Conservation (phyloP, 2,329 filamentous ascomycete genomes). For the Stylonectria norvegica region DNA sequence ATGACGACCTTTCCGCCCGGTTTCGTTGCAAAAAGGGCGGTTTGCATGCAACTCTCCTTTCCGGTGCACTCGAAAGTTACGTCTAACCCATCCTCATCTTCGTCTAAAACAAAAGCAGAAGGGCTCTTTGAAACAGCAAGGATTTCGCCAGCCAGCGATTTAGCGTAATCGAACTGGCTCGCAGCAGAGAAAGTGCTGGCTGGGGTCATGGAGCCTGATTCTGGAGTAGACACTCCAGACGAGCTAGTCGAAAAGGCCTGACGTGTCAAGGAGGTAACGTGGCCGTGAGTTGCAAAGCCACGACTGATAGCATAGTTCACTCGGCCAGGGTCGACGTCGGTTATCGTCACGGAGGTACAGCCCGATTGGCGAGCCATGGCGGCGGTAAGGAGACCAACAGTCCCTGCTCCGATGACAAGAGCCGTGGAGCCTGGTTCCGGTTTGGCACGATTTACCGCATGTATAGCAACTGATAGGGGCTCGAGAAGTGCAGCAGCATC, state of each 20-base stretch:
- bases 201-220: conserved; percentile 38
- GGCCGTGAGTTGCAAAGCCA: conserved; percentile 59
- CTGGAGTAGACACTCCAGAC: conserved; percentile 48
- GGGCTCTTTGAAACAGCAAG: conserved; percentile 38
- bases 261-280: conserved; percentile 47
- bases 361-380: conserved; percentile 60
- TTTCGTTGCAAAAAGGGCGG: conserved; percentile 67
- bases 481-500: conserved; percentile 59
- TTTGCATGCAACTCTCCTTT: conserved; percentile 71
- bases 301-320: conserved; percentile 57
- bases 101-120: conserved; percentile 37
- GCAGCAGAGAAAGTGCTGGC: conserved; percentile 45
- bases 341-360: conserved; percentile 56
- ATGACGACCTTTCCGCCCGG: conserved; percentile 71
- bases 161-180: conserved; percentile 50
- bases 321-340: conserved; percentile 58
- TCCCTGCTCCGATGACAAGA: conserved; percentile 63
- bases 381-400: conserved; percentile 60
- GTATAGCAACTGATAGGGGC: conserved; percentile 59
- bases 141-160: conserved; percentile 47
- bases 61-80: conserved; percentile 75
- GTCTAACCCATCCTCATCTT: conserved; percentile 66
- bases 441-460: conserved; percentile 55
- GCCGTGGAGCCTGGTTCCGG: conserved; percentile 52
- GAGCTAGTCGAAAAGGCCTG: conserved; percentile 43